phyloP scores from a whole-genome alignment of 129 eudicot genomes.

The Oenanthe sinensis region DNA sequence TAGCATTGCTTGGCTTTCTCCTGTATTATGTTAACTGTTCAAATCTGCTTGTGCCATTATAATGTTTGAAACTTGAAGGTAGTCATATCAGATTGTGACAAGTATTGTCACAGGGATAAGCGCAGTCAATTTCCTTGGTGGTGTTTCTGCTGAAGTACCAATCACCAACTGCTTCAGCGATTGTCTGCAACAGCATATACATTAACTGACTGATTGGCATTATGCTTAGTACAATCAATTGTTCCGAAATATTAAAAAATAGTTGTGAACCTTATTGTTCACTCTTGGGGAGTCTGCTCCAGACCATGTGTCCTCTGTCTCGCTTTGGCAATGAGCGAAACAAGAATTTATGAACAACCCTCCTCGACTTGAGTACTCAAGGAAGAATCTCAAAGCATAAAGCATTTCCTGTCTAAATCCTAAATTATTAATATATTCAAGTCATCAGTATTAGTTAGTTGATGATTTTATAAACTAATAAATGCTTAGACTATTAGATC shows the following conservation, averaged over 20 bases:
- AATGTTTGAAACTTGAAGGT: background rate
- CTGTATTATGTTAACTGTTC: background rate
- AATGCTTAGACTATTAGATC: background rate
- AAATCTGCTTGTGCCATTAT: background rate
- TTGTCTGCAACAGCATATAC: slow-evolving; percentile 43
- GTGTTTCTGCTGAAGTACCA: slow-evolving; percentile 77
- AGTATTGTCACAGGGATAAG: slow-evolving; percentile 76
- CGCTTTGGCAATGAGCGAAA: slow-evolving; percentile 97
- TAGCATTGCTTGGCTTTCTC: background rate
- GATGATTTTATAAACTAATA: background rate
- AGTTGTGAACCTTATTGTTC: slow-evolving; percentile 45
- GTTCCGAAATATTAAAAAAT: background rate
- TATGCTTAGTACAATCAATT: background rate
- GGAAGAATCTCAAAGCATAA: slow-evolving; percentile 43
- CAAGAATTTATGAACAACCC: slow-evolving; percentile 93
- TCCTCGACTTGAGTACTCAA: slow-evolving; percentile 41
- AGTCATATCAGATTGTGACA: slow-evolving; percentile 28
- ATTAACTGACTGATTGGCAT: background rate
- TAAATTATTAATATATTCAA: slow-evolving; percentile 16
- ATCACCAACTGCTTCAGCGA: slow-evolving; percentile 88
- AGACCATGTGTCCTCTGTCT: slow-evolving; percentile 82
- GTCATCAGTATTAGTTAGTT: background rate
- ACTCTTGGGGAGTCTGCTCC: slow-evolving; percentile 75
- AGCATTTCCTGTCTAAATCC: slow-evolving; percentile 80
- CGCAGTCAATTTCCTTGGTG: slow-evolving; percentile 61